Evolutionary conservation across 73 alveolate species (phyloP), one percentile per base, ranked within the genome.

Genomic region (Breviolum minutum): DNA sequence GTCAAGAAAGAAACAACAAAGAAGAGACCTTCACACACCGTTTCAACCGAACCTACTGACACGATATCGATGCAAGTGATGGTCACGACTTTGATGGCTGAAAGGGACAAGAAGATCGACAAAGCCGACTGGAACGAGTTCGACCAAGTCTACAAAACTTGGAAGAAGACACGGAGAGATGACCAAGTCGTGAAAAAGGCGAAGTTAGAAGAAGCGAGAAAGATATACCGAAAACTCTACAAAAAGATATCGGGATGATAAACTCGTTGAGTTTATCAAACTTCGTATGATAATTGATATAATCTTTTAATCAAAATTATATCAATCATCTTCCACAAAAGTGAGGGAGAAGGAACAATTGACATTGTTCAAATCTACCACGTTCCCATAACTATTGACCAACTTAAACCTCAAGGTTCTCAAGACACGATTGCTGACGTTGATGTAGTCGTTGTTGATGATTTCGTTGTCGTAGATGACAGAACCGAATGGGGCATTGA

Each of bases 401-500:
- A 64, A 17, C 64, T 87, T 87, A 29, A 87, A 87, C 68, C 64
- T 82, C 7, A 87, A n/a, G 0, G 95, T 87, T 64, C 95, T 63
- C 66, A 64, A 87, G 10, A 87, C 82, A 0, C 95, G 61, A 20
- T 87, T 87, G 8, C 66, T 27, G 0, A 87, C 82, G 12, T 87
- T 63, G 8, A 64, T 87, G 81, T 87, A 63, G 30, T 87, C 95
- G 19, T 13, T 66, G 19, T 40, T 13, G 17, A 87, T 87, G 22
- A 87, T 87, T 11, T 87, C 82, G 32, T 87, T 87, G 66, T 61
- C 82, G n/a, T 87, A 87, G 79, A 87, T 87, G 95, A 87, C 95
- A 5, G 95, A 87, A 63, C 82, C 95, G 95, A 87, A 87, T 0
- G 82, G 95, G 64, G 95, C 95, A 29, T 87, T 64, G 24, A 64